phyloP scores from a whole-genome alignment of 1,284 basidiomycete genomes.

The Heterobasidion annosum region DNA sequence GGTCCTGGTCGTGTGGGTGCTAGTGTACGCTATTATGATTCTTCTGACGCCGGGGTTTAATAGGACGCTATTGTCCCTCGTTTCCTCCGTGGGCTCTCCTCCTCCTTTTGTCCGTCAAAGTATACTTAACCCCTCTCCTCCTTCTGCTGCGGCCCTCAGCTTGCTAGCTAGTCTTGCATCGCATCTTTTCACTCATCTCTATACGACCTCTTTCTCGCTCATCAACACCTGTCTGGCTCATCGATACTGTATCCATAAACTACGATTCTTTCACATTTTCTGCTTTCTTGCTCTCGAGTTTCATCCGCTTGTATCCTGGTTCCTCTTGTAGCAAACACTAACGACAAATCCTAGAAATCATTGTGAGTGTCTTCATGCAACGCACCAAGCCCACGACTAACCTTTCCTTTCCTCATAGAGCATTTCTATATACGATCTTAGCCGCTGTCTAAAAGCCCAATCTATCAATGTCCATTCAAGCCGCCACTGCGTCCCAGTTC shows the following conservation, averaged over 20 bases:
- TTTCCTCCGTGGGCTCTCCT: background rate
- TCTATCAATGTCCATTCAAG: slow-evolving; percentile 1
- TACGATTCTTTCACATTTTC: no score
- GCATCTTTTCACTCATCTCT: background rate
- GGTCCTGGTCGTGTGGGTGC: background rate
- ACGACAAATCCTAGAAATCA: background rate
- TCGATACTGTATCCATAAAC: background rate
- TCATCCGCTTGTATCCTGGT: background rate
- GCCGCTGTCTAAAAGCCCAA: background rate
- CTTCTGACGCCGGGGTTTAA: background rate
- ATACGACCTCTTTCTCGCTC: background rate
- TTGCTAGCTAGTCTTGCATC: slow-evolving; percentile 7
- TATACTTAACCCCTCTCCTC: background rate
- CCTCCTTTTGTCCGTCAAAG: background rate
- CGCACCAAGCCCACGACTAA: background rate
- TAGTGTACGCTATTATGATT: background rate
- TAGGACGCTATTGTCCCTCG: background rate
- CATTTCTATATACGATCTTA: background rate
- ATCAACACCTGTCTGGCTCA: background rate
- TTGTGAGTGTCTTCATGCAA: background rate
- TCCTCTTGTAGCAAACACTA: background rate
- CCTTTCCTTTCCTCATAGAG: background rate
- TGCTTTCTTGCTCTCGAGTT: background rate
- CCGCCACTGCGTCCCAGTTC: background rate
- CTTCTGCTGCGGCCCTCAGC: background rate